phyloP scores from a whole-genome alignment of 805 yeast genomes.

The Metschnikowia baotianmanensis region DNA sequence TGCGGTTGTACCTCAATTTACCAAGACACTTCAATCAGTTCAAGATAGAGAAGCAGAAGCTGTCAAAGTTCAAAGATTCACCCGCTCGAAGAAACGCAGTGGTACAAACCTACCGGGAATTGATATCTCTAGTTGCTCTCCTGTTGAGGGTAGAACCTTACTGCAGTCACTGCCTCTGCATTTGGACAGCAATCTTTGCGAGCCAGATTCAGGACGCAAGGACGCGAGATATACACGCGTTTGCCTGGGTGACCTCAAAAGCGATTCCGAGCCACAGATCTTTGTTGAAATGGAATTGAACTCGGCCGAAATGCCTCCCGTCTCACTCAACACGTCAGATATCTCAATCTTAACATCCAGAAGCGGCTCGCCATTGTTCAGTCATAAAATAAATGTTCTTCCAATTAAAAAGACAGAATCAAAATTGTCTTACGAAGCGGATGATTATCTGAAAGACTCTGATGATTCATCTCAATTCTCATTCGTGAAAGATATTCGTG shows the following conservation, averaged over 20 bases:
- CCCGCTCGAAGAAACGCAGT: background rate
- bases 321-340: slow-evolving; percentile 1
- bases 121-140: background rate
- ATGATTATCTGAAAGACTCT: slow-evolving; percentile 15
- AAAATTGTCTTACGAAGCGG: slow-evolving; percentile 9
- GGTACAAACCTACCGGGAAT: slow-evolving; percentile 7
- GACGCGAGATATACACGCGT: background rate
- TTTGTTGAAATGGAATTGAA: no score
- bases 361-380: background rate
- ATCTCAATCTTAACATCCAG: slow-evolving; percentile 5
- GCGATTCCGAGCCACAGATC: no score
- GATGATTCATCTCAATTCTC: slow-evolving; percentile 43
- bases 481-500: slow-evolving; percentile 43
- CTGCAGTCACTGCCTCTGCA: slow-evolving; percentile 1
- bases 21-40: slow-evolving; percentile 14
- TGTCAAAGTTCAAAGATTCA: slow-evolving; percentile 8
- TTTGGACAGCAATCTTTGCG: background rate
- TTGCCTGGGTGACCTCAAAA: no score
- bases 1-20: slow-evolving; percentile 5
- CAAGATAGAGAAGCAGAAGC: slow-evolving; percentile 15
- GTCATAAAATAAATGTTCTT: background rate
- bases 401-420: background rate
- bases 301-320: background rate
- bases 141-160: slow-evolving; percentile 1
- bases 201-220: background rate